Evolutionary conservation across 1,139 yeast genomes (phyloP).

Genomic region (Lodderomyces beijingensis): DNA sequence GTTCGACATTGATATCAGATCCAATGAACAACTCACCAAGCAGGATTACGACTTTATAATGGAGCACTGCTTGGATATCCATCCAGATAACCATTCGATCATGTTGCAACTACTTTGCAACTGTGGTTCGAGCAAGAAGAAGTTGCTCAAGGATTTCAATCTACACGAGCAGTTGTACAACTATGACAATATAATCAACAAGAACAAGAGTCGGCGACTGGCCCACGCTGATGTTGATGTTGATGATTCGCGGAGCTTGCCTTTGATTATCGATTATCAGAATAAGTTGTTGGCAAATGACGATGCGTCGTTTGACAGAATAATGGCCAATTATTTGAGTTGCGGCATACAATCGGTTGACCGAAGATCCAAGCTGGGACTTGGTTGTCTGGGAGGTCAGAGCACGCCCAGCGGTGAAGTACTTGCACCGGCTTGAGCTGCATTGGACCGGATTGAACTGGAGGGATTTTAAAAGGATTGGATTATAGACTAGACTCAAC

Average conservation of each 20-base stretch:
- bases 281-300: constrained; percentile 50
- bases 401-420: no score
- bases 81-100: constrained; percentile 39
- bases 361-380: no score
- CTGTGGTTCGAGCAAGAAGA: background rate
- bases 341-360: constrained; percentile 33
- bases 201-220: background rate
- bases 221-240: background rate
- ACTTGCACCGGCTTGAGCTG: no score
- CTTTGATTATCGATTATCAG: constrained; percentile 57
- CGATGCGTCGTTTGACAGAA: constrained; percentile 37
- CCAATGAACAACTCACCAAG: constrained; percentile 23
- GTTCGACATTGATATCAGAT: constrained; percentile 23
- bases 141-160: constrained; percentile 8
- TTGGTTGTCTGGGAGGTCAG: no score
- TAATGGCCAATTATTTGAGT: constrained; percentile 39
- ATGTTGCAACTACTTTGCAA: constrained; percentile 18
- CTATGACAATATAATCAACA: constrained; percentile 11
- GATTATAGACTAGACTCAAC: no score
- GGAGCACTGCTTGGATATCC: constrained; percentile 34
- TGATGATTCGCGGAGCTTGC: constrained; percentile 1
- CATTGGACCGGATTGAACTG: no score
- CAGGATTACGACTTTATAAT: constrained; percentile 33
- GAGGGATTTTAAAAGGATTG: no score
- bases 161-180: constrained; percentile 11